Percentiles rank a stretch among this genome's conserved stretches.
These are phyloP conservation scores for Candida dajiaensis DNA, from an alignment of 805 yeast species.

Conservation along the genomic window DNA sequence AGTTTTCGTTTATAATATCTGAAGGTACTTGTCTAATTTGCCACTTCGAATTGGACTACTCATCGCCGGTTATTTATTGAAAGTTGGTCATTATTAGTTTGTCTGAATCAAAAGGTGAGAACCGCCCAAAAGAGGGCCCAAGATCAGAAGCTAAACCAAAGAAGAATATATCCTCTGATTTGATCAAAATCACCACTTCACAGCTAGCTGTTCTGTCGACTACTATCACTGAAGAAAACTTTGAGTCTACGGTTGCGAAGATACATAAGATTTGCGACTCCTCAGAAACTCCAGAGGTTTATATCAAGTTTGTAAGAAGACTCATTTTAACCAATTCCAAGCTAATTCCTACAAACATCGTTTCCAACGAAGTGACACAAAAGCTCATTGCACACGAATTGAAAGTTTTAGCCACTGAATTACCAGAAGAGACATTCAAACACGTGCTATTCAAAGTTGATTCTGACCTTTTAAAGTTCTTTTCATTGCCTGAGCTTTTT, in stretches of 20 bases:
- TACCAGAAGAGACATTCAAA: conserved; percentile 6
- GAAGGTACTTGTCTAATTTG: not conserved
- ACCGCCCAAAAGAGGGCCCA: conserved; percentile 10
- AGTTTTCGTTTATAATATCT: not conserved
- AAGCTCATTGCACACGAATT: conserved; percentile 22
- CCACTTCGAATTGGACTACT: not conserved
- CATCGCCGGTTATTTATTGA: not conserved
- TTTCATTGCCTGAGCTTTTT: conserved; percentile 28
- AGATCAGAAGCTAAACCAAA: not conserved
- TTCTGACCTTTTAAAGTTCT: conserved; percentile 24
- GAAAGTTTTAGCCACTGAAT: conserved; percentile 14
- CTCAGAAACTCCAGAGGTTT: conserved; percentile 26
- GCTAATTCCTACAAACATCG: conserved; percentile 18
- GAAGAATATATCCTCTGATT: conserved; percentile 6
- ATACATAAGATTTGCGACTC: conserved; percentile 41
- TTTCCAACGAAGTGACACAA: conserved; percentile 12
- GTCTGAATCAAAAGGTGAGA: conserved; percentile 2
- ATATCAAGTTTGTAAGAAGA: conserved; percentile 27
- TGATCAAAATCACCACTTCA: conserved; percentile 35
- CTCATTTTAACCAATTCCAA: conserved; percentile 27
- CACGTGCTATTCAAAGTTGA: conserved; percentile 16
- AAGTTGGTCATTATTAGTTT: conserved; percentile 6
- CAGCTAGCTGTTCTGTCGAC: conserved; percentile 49
- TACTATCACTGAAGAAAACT: conserved; percentile 36
- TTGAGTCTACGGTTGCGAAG: conserved; percentile 34